Evolutionary conservation across 139 green algal species (phyloP), one percentile per base, ranked within the genome.

Genomic region (Tetradesmus obliquus): DNA sequence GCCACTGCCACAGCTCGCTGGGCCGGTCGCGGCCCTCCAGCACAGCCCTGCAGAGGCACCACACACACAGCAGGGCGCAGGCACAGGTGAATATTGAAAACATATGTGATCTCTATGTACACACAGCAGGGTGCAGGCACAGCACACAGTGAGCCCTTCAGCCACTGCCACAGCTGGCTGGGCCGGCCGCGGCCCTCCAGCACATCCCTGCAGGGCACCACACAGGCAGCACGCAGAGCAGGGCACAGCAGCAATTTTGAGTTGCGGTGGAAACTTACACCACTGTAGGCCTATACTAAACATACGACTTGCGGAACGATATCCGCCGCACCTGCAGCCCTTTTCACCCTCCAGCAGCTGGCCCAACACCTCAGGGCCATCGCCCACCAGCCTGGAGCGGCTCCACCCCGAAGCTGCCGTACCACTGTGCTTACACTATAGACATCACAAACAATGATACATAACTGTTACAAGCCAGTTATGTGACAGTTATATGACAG

Each of bases 401-500:
- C 95, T 99, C 97, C 1, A 99, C 87, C 0, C 97, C 91, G 62
- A 97, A 94, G 3, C 79, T 79, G 53, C 92, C 54, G 19, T 93
- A 89, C 4, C 96, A 45, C 32, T 45, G 32, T 45, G 32, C 32
- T 45, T 45, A 0, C 32, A 45, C 32, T 45, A 45, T 45, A 45
- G 32, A 45, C 32, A 45, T 66, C 57, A 66, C 57, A 66, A 66
- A 66, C 57, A 45, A 45, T 45, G 32, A 45, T 45, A 45, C 32
- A 45, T 45, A 45, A 45, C 32, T 45, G 32, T 45, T 45, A 45
- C 55, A 3, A 24, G 74, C 22, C 5, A 86, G 51, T 2, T 86
- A 57, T 45, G 32, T 45, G 32, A 45, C 32, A 45, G 32, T 45
- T 45, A 45, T 45, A 45, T 45, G 32, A 45, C 60, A 71, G 60